A percentile compares a stretch with the other conserved stretches of the same genome.
Conservation (phyloP, 352 stramenopile genomes). For the Plasmopara viticola region DNA sequence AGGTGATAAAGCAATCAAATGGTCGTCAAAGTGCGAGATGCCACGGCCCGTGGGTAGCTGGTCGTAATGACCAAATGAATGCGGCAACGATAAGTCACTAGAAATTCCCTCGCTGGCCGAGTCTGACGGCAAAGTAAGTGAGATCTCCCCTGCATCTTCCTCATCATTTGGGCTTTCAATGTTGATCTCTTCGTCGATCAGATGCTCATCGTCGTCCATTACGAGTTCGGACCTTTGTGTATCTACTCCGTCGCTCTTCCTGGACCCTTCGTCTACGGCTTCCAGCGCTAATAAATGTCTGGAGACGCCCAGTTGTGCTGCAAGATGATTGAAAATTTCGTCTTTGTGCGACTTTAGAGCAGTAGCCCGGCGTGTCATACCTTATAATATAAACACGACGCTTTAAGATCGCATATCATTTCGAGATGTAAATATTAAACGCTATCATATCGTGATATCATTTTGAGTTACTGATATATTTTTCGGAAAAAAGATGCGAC, state of each 20-base stretch:
- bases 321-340: slow-evolving; percentile 35
- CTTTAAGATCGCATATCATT: slow-evolving; percentile 16
- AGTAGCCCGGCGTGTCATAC: not conserved
- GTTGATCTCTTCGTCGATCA: slow-evolving; percentile 18
- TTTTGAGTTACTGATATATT: not conserved
- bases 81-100: slow-evolving; percentile 63
- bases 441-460: too few relatives aligned
- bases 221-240: slow-evolving; percentile 1
- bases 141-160: slow-evolving; percentile 25
- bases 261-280: slow-evolving; percentile 3
- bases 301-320: slow-evolving; percentile 51
- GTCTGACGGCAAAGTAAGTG: slow-evolving; percentile 31
- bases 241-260: not conserved
- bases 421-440: too few relatives aligned
- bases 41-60: slow-evolving; percentile 14
- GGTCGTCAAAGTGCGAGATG: slow-evolving; percentile 57
- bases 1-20: slow-evolving; percentile 21
- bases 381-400: slow-evolving; percentile 3
- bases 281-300: slow-evolving; percentile 26
- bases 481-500: slow-evolving; percentile 16
- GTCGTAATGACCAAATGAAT: slow-evolving; percentile 64
- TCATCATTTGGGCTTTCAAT: slow-evolving; percentile 11
- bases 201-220: slow-evolving; percentile 14
- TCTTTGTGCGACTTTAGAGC: slow-evolving; percentile 14
- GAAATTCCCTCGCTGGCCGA: slow-evolving; percentile 64